Conservation (phyloP, 306 rosid species). For the Abrus pulchellus region DNA sequence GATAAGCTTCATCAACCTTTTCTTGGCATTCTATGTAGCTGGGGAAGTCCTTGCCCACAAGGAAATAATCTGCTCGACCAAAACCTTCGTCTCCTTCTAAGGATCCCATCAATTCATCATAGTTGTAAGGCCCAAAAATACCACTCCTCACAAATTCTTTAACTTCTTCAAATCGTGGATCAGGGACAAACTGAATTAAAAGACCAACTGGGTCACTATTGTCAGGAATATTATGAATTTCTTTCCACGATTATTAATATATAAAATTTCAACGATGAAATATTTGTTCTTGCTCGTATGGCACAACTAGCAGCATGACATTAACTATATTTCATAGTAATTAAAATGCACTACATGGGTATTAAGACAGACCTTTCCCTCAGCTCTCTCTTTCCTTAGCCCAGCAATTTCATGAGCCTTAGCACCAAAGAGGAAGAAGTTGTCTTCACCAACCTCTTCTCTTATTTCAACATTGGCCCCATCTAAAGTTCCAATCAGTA, state of each 20-base stretch:
- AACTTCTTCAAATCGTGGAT: constrained; percentile 92
- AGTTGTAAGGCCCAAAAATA: constrained; percentile 78
- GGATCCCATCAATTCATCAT: constrained; percentile 83
- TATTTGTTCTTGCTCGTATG: constrained; percentile 6
- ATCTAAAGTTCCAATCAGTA: constrained; percentile 94
- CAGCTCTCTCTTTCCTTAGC: constrained; percentile 91
- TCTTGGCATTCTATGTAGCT: constrained; percentile 96
- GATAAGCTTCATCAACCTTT: constrained; percentile 85
- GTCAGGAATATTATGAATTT: constrained; percentile 26
- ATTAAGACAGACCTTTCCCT: constrained; percentile 80
- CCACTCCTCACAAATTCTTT: constrained; percentile 87
- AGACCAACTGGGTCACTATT: constrained; percentile 27
- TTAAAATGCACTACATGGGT: constrained; percentile 35
- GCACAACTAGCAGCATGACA: constrained; percentile 40
- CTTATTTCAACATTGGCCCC: constrained; percentile 99
- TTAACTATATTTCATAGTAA: constrained; percentile 13
- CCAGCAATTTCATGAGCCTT: constrained; percentile 92
- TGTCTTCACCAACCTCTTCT: constrained; percentile 92
- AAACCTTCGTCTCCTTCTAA: constrained; percentile 95
- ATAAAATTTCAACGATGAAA: neutral
- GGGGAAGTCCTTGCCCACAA: constrained; percentile 98
- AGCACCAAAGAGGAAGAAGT: constrained; percentile 97
- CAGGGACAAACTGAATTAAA: constrained; percentile 82
- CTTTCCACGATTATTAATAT: constrained; percentile 18
- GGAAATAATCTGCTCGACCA: constrained; percentile 96